phyloP scores from a whole-genome alignment of 441 rosid genomes.

The Jatropha multifida region DNA sequence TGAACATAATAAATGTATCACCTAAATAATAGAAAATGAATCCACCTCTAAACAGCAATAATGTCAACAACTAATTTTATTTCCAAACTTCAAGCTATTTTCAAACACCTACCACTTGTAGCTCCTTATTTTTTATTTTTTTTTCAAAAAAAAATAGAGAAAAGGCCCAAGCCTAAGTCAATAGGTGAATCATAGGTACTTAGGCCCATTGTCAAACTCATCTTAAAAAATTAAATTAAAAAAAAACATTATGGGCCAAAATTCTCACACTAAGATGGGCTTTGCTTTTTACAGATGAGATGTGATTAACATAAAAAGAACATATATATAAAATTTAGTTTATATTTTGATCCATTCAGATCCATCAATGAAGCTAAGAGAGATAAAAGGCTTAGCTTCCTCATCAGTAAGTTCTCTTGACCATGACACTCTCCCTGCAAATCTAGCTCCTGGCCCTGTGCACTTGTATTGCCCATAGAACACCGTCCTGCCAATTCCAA shows the following conservation, averaged over 20 bases:
- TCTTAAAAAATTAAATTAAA: not conserved
- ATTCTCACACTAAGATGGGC: not conserved
- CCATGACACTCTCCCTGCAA: slow-evolving; percentile 95
- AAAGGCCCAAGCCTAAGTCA: not conserved
- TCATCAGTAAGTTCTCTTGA: slow-evolving; percentile 84
- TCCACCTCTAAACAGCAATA: no score
- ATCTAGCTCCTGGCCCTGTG: slow-evolving; percentile 83
- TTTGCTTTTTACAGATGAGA: slow-evolving; percentile 5
- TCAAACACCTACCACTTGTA: no score
- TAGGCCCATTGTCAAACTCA: no score
- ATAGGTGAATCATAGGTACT: not conserved
- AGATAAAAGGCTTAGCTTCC: slow-evolving; percentile 86
- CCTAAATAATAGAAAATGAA: no score
- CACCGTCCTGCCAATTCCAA: slow-evolving; percentile 76
- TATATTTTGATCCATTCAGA: slow-evolving; percentile 77
- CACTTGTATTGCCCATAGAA: slow-evolving; percentile 96
- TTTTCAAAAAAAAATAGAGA: no score
- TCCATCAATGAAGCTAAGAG: slow-evolving; percentile 84
- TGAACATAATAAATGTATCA: no score
- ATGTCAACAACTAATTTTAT: no score
- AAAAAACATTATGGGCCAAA: not conserved
- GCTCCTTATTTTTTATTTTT: no score
- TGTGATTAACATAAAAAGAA: not conserved
- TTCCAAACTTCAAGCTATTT: no score
- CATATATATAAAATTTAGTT: not conserved